Evolutionary conservation across 225 moss, liverwort and hornwort species (phyloP), one percentile per base, ranked within the genome.

Genomic region (Takakia lepidozioides): DNA sequence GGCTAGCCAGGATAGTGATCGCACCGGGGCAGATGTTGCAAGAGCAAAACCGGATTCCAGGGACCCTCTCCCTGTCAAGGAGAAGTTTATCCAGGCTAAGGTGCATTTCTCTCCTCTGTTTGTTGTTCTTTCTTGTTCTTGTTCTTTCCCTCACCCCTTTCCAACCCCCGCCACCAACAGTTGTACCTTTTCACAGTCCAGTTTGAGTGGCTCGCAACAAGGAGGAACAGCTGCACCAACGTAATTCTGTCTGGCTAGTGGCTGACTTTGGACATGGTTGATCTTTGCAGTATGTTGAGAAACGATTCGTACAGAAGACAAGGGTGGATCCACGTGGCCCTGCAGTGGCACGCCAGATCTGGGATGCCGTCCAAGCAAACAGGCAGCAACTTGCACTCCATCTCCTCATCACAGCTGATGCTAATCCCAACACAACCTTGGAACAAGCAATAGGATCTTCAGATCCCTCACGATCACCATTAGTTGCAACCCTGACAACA

Each of bases 81-180:
- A 93, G 57, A 83, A 65, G 51, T 93, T 85, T 43, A 93, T 86
- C 29, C 85, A 86, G 19, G 67, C 80, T 19, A 80, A 80, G 80
- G 80, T 80, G 45, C 38, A 56, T 45, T 13, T 24, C 19, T 6
- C 17, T 6, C 19, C 23, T 18, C 17, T 6, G 19, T 19, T 24
- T 2, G 10, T n/a, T 19, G 44, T 13, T 45, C 17, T 17, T 45
- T 45, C 2, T 19, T 48, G 21, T 15, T 24, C 24, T 24, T 48
- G 20, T 25, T 20, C 25, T 29, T 19, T 27, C 17, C 8, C 2
- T 10, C 24, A n/a, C n/a, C n/a, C n/a, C n/a, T n/a, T n/a, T n/a
- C n/a, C n/a, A n/a, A n/a, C n/a, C n/a, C n/a, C n/a, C n/a, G n/a
- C n/a, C n/a, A n/a, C n/a, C n/a, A n/a, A n/a, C n/a, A n/a, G n/a